Conservation (phyloP, 2,329 filamentous ascomycete species). For the Neofusicoccum laricinum region DNA sequence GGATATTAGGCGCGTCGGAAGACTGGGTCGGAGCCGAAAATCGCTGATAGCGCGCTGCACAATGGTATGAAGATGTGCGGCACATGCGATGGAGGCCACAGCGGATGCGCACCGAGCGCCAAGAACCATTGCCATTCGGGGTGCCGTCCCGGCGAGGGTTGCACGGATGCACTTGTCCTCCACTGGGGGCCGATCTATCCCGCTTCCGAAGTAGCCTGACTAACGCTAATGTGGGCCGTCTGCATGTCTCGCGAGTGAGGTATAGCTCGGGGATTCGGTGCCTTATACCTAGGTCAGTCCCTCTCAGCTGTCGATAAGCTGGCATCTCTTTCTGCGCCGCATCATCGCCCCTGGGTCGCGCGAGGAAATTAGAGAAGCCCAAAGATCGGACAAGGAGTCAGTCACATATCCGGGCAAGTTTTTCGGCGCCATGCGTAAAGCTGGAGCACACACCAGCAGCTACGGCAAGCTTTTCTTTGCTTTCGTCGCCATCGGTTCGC, state of each 20-base stretch:
- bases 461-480: constrained; percentile 22
- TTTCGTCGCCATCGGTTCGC: constrained; percentile 23
- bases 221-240: constrained; percentile 3
- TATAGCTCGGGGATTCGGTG: background rate
- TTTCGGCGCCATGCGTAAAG: constrained; percentile 9
- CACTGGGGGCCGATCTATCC: background rate
- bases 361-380: background rate
- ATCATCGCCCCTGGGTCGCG: background rate
- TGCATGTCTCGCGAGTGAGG: constrained; percentile 5
- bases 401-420: background rate
- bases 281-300: constrained; percentile 9
- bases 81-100: background rate
- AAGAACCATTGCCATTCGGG: background rate
- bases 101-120: background rate
- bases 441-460: constrained; percentile 21
- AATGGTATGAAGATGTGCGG: constrained; percentile 5
- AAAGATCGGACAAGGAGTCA: background rate
- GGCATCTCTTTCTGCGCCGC: background rate
- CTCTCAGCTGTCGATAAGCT: constrained; percentile 1
- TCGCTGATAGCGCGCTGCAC: background rate
- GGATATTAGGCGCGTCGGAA: background rate
- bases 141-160: background rate
- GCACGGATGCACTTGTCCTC: background rate
- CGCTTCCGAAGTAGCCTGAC: background rate
- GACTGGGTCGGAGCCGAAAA: background rate